Evolutionary conservation across 2,329 filamentous ascomycete species (phyloP), one percentile per base, ranked within the genome.

Genomic region (Hypocreales sp.): DNA sequence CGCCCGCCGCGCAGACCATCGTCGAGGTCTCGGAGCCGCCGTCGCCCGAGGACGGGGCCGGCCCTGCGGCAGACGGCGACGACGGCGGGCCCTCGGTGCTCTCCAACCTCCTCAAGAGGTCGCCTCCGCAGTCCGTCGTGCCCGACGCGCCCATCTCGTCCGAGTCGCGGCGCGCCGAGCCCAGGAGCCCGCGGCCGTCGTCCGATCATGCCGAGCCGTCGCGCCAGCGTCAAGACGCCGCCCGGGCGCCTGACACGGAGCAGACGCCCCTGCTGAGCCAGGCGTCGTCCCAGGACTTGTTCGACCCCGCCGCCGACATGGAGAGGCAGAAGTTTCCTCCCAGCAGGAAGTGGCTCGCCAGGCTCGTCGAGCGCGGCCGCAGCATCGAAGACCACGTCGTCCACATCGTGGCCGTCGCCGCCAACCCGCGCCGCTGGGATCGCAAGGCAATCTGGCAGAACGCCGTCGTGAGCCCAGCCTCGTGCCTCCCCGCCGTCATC

Each of bases 401-500:
- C 5, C 39, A 49, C 19, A 36, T 42, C 6, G 41, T 50, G 10
- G 44, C 42, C 11, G 38, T 55, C 24, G 40, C 67, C 5, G 46
- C 61, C 4, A 71, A 73, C 39, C 78, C 79, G 0, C 79, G 77
- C 37, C 61, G 60, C 14, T 94, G 86, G 80, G 62, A 87, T 46
- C 61, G 59, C 31, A 66, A 64, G 37, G 56, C 64, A 1, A 59
- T 92, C 6, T 77, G 74, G 62, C 50, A 69, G 21, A 65, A 67
- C 24, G 64, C 62, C 1, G 51, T 92, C 3, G 50, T 83, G 8
- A 62, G 72, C 21, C 82, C 84, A 1, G 56, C 70, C 12, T 72
- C 71, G 25, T 79, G 77, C 38, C 48, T 94, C 11, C 90, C 90
- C 2, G 79, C 87, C 4, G 87, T 95, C 1, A 67, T 92, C 38